Evolutionary conservation across 768 basidiomycete genomes (phyloP).

Genomic region (Panaeolus papilionaceus): DNA sequence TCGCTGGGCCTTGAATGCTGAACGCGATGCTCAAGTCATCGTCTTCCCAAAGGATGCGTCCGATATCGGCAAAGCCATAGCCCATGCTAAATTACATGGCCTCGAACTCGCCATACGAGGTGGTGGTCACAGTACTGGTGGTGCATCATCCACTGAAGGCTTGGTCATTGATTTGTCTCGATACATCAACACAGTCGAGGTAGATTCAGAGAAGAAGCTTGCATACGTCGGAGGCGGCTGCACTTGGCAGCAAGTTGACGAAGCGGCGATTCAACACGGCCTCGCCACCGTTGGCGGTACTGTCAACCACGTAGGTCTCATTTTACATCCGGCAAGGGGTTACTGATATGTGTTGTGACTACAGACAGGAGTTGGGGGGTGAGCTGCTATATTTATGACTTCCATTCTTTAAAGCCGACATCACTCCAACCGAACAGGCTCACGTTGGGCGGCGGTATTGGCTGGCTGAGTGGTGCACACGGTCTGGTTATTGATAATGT

Average conservation of each 20-base stretch:
- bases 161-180: slow-evolving; percentile 55
- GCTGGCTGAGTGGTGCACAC: slow-evolving; percentile 50
- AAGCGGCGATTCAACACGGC: slow-evolving; percentile 46
- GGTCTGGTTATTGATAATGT: slow-evolving; percentile 57
- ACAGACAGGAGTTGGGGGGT: slow-evolving; percentile 12
- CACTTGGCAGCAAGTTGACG: slow-evolving; percentile 51
- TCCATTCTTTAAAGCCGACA: background rate
- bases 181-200: slow-evolving; percentile 41
- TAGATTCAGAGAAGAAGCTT: slow-evolving; percentile 43
- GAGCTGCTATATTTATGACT: background rate
- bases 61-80: slow-evolving; percentile 45
- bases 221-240: slow-evolving; percentile 53
- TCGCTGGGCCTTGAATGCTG: slow-evolving; percentile 51
- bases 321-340: background rate
- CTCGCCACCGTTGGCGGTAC: slow-evolving; percentile 52
- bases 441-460: slow-evolving; percentile 60
- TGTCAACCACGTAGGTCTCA: slow-evolving; percentile 51
- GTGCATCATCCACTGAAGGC: slow-evolving; percentile 53
- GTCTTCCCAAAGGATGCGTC: slow-evolving; percentile 47
- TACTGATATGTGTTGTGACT: background rate
- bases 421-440: slow-evolving; percentile 36
- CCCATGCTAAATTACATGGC: slow-evolving; percentile 39
- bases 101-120: slow-evolving; percentile 51
- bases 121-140: slow-evolving; percentile 52
- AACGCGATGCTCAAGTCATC: slow-evolving; percentile 46